Percentiles rank a stretch among this genome's conserved stretches.
Conservation (phyloP, 768 basidiomycete species). For the Leucocoprinus leucothites region DNA sequence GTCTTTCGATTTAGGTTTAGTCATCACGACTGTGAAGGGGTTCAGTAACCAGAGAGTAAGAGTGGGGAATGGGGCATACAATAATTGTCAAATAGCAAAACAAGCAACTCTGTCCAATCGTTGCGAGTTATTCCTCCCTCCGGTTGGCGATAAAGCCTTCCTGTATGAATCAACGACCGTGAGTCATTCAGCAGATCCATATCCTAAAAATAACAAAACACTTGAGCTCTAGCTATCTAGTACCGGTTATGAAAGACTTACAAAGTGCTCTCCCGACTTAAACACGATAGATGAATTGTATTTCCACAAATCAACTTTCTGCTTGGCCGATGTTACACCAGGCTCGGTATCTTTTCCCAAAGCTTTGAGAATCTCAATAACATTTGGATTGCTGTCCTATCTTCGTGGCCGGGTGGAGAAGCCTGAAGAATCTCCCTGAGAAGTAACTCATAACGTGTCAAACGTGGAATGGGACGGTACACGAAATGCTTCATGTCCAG, state of each 20-base stretch:
- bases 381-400: constrained; percentile 75
- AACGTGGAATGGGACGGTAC: constrained; percentile 83
- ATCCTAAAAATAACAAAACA: constrained; percentile 40
- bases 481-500: constrained; percentile 92
- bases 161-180: constrained; percentile 79
- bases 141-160: constrained; percentile 81
- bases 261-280: constrained; percentile 72
- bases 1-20: constrained; percentile 79
- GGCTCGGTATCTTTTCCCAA: constrained; percentile 86
- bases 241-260: constrained; percentile 23
- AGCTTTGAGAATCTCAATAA: constrained; percentile 85
- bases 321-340: constrained; percentile 80
- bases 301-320: constrained; percentile 87
- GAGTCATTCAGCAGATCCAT: constrained; percentile 87
- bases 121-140: constrained; percentile 87
- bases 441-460: constrained; percentile 84
- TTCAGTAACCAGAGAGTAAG: constrained; percentile 13
- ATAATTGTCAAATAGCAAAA: constrained; percentile 95
- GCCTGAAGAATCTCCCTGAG: constrained; percentile 79
- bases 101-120: constrained; percentile 87
- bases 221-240: not conserved
- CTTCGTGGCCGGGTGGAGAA: constrained; percentile 71
- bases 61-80: constrained; percentile 42
- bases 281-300: constrained; percentile 76
- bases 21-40: constrained; percentile 72